Evolutionary conservation across 2,329 filamentous ascomycete genomes (phyloP), one percentile per base, ranked within the genome.

Genomic region (Trichophyton rubrum): DNA sequence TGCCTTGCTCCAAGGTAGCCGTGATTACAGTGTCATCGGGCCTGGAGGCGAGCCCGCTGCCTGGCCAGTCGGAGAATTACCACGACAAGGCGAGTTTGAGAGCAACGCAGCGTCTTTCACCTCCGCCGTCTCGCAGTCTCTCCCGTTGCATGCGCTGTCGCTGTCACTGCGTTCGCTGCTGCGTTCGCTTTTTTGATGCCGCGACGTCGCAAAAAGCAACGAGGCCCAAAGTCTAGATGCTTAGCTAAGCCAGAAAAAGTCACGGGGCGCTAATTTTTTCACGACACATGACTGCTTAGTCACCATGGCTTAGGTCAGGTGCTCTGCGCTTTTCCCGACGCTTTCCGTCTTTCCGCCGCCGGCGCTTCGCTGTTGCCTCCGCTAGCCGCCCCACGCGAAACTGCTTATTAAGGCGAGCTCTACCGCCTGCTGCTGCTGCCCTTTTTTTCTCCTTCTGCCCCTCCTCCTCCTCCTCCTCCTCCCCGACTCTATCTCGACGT

Each of bases 311-410:
- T 33, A 53, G 13, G 49, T 53, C 49, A 53, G 22, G 49, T 53
- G 49, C n/a, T n/a, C 40, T 43, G 13, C 9, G 27, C 9, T 24
- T 20, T 15, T 53, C 49, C 49, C 49, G 49, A 53, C 22, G 49
- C 22, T 53, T 53, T 53, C 49, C 49, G 49, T 24, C 49, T 24
- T 53, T 33, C 49, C 49, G 49, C 49, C 22, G 49, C 49, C 22
- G 49, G 49, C 49, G 49, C 49, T 53, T 53, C 49, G 40, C 40
- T 17, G 22, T 24, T 53, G 33, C 49, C 49, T 53, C 49, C 49
- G 49, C 49, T 53, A 53, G 49, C 49, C 49, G 49, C 49, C 49
- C 49, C 49, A 53, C 49, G 49, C 49, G 49, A 53, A 43, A 43
- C 40, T 24, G 49, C 49, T 53, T 53, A 53, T 30, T 53, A 53